Evolutionary conservation across 441 rosid species (phyloP), one percentile per base, ranked within the genome.

Genomic region (Syzygium syzygioides): DNA sequence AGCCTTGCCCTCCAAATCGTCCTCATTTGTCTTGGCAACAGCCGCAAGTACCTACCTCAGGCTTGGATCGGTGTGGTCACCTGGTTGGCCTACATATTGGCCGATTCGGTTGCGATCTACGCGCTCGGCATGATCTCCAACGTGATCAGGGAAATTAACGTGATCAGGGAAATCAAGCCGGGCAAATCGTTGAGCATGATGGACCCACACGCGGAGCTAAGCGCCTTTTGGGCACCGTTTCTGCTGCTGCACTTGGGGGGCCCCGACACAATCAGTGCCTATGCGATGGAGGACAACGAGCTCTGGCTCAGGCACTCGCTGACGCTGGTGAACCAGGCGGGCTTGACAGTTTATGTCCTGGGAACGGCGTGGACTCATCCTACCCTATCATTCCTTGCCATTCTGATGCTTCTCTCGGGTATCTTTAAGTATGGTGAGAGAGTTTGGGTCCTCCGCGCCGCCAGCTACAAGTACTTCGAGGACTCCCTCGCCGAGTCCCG

Each of bases 41-140:
- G 9, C 48, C 86, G 93, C 88, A 93, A 93, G 86, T 85, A 85
- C 30, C 68, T 48, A 14, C 86, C 79, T 1, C 37, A 19, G 15
- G 79, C 55, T 25, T 55, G 86, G 88, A 34, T 89, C 26, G 71
- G 79, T 13, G 45, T 92, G 48, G 64, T 91, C 34, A 26, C 91
- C 79, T 93, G 93, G 93, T 66, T 48, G 30, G 91, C 94, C 56
- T 91, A 94, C 57, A 66, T 91, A 88, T n/a, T 88, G 34, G 93
- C 94, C 9, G 92, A 93, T 30, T 90, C 86, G 85, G 92, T 90
- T 15, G 92, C 91, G 25, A 88, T 85, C 3, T 85, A 89, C 34
- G 88, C 90, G 14, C 89, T 93, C 20, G 92, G 94, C 7, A 87
- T 91, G 28, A 91, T 92, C 86, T 79, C 92, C 52, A 86, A 66